phyloP scores from a whole-genome alignment of 2,329 filamentous ascomycete genomes.

The Onygena corvina region DNA sequence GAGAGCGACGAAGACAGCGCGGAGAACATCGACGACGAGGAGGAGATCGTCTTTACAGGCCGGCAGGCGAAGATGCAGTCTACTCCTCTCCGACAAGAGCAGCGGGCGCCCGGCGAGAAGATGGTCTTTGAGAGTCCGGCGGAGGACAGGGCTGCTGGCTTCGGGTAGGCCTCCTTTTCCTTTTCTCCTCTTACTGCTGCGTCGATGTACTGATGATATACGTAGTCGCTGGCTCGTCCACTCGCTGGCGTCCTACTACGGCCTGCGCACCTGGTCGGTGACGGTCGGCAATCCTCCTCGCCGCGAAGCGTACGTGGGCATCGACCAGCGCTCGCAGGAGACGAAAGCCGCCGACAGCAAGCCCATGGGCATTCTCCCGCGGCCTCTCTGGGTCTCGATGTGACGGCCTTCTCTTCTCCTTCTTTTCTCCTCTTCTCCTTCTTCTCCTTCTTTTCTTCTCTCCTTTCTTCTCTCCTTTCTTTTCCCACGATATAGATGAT shows the following conservation, averaged over 20 bases:
- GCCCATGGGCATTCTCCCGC: constrained; percentile 28
- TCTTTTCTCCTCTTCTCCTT: not conserved
- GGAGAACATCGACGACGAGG: constrained; percentile 47
- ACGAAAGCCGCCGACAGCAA: constrained; percentile 28
- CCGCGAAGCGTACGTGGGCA: constrained; percentile 71
- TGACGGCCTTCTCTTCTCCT: constrained; percentile 14
- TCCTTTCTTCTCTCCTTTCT: not conserved
- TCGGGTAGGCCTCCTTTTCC: constrained; percentile 52
- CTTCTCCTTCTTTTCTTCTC: not conserved
- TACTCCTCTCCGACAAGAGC: constrained; percentile 27
- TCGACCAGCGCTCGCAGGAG: constrained; percentile 27
- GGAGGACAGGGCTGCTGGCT: constrained; percentile 63
- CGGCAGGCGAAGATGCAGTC: constrained; percentile 45
- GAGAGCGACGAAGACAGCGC: constrained; percentile 13
- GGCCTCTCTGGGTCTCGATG: constrained; percentile 29
- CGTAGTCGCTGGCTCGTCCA: constrained; percentile 87
- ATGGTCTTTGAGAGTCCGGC: constrained; percentile 71
- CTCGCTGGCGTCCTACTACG: constrained; percentile 84
- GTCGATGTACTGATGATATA: not conserved
- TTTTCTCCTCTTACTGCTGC: not conserved
- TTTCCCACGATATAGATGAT: not conserved
- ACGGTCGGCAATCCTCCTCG: constrained; percentile 57
- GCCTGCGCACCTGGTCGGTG: constrained; percentile 69
- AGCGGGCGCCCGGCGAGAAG: constrained; percentile 39
- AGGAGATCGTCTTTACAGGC: constrained; percentile 86